Evolutionary conservation across 2,329 filamentous ascomycete species (phyloP), one percentile per base, ranked within the genome.

Genomic region (Penicillium aurantiogriseum): DNA sequence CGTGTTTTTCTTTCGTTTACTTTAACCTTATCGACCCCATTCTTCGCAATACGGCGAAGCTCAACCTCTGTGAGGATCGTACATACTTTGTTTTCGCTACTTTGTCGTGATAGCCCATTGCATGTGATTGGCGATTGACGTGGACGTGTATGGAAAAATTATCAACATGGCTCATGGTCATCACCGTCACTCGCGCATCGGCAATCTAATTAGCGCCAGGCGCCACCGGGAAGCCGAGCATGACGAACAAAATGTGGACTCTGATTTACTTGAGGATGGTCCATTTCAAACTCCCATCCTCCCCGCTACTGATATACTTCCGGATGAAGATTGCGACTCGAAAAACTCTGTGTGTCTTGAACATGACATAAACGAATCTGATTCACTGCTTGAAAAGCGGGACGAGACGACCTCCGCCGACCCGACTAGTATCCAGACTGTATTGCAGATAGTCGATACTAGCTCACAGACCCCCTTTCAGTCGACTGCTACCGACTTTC

Each of bases 111-210:
- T 49, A 35, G 21, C 17, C 19, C 39, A 38, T 43, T 39, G 31
- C 23, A 17, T n/a, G 11, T 50, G 19, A 21, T 39, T 51, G 31
- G 15, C 39, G 23, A 40, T 13, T 27, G 15, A 45, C 17, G 11
- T 23, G 8, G 13, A 44, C 23, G 25, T 44, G 33, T 33, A 19
- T 56, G 19, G 31, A n/a, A 21, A 52, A 51, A 25, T 27, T 38
- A 42, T 44, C 63, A 61, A 33, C n/a, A 67, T 67, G 65, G 57
- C 50, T 54, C 65, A 67, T 58, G 58, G 61, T 43, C 58, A 64
- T 52, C 54, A 44, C 48, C 62, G 65, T 43, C 62, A 63, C 55
- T 58, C 61, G 9, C 64, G 61, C 36, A 58, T 65, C 38, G 54
- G 52, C 49, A 60, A 59, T 42, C 45, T 60, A 21, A 55, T 61